Percentiles rank a stretch among this genome's conserved stretches.
These are phyloP conservation scores for Aspergillus intermedius DNA, from an alignment of 2,329 filamentous ascomycete genomes.

Conservation along the genomic window DNA sequence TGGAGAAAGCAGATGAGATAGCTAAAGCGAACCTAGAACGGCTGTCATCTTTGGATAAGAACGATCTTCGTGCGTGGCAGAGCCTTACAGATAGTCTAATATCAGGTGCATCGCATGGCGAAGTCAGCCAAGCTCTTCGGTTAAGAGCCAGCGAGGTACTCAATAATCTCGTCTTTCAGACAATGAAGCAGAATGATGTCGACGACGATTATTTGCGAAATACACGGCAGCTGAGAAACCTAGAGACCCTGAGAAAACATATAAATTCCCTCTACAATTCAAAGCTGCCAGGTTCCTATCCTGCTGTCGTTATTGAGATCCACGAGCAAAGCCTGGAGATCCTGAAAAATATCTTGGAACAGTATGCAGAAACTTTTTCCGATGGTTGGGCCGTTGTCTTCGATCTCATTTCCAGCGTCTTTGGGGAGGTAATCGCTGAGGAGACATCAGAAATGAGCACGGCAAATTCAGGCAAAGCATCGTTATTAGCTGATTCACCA, in stretches of 20 bases:
- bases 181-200: constrained; percentile 34
- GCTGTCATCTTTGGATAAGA: constrained; percentile 57
- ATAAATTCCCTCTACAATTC: constrained; percentile 54
- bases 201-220: constrained; percentile 45
- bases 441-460: constrained; percentile 19
- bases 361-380: constrained; percentile 75
- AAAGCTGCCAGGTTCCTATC: constrained; percentile 50
- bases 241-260: constrained; percentile 60
- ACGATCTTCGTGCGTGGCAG: constrained; percentile 68
- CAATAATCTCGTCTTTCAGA: constrained; percentile 37
- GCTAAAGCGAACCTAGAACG: constrained; percentile 69
- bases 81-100: constrained; percentile 54
- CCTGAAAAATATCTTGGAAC: constrained; percentile 74
- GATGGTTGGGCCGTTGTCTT: constrained; percentile 84
- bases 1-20: constrained; percentile 68
- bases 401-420: constrained; percentile 76
- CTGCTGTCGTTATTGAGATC: constrained; percentile 66
- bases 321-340: constrained; percentile 74
- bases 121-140: constrained; percentile 34
- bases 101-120: constrained; percentile 35
- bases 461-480: constrained; percentile 12
- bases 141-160: constrained; percentile 58
- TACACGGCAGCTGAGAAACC: constrained; percentile 63
- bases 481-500: constrained; percentile 47
- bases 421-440: constrained; percentile 45